A percentile compares a stretch with the other conserved stretches of the same genome.
These are phyloP conservation scores for Eragrostis curvula DNA, from an alignment of 176 grass and related monocot species.

Conservation along the genomic window DNA sequence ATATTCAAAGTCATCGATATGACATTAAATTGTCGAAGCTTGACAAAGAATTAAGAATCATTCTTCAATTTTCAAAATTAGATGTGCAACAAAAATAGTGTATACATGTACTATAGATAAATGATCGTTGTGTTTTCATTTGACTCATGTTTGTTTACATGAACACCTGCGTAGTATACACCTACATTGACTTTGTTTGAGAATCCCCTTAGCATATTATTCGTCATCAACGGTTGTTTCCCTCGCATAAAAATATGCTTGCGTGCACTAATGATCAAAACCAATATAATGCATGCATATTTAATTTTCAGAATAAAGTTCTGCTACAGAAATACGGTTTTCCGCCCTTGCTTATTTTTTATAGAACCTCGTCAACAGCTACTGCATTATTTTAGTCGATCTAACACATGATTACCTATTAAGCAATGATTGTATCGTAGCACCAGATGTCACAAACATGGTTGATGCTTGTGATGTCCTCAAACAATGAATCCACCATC, in stretches of 20 bases:
- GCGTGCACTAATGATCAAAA: conserved; percentile 8
- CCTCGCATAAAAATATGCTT: neutral
- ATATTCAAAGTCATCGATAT: too few species aligned
- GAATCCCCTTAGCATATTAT: too few species aligned
- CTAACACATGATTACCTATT: conserved; percentile 1
- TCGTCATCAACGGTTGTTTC: neutral
- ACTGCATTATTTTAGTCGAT: neutral
- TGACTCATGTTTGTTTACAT: too few species aligned
- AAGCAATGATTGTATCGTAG: conserved; percentile 35
- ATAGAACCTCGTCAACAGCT: conserved; percentile 4
- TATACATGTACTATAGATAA: too few species aligned
- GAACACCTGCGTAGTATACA: too few species aligned
- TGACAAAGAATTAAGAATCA: too few species aligned
- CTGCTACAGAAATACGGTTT: neutral
- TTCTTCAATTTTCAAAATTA: too few species aligned
- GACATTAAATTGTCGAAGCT: too few species aligned
- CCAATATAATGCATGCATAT: conserved; percentile 8
- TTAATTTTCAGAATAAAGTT: neutral
- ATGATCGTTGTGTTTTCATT: too few species aligned
- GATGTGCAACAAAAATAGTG: too few species aligned
- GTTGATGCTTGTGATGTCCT: conserved; percentile 16
- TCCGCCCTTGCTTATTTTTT: neutral
- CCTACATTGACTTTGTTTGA: too few species aligned
- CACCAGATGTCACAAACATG: conserved; percentile 5
- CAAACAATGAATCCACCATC: conserved; percentile 29